A percentile compares a stretch with the other conserved stretches of the same genome.
Conservation (phyloP, 2,329 filamentous ascomycete species). For the Trichoderma citrinoviride region DNA sequence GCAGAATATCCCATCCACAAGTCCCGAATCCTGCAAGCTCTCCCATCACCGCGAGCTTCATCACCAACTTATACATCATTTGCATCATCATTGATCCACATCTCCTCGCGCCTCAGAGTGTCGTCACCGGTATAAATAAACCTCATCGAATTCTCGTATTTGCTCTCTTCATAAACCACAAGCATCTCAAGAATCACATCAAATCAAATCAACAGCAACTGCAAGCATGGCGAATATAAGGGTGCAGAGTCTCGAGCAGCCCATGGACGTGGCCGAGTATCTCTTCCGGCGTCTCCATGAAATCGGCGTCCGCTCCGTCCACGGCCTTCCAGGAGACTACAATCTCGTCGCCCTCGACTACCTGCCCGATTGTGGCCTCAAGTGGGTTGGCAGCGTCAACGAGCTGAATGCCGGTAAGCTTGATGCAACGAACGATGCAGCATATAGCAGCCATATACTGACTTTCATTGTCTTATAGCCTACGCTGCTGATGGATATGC, state of each 20-base stretch:
- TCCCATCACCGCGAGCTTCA: no score
- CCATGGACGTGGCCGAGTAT: conserved; percentile 63
- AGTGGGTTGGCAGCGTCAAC: conserved; percentile 68
- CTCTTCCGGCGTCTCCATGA: conserved; percentile 64
- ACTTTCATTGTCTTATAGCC: conserved; percentile 41
- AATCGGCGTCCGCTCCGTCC: conserved; percentile 62
- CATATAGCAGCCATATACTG: conserved; percentile 12
- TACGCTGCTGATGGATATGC: conserved; percentile 82
- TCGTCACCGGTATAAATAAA: not conserved
- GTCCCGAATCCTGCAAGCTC: no score
- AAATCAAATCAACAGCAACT: not conserved
- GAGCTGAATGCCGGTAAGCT: conserved; percentile 67
- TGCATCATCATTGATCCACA: no score
- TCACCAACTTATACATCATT: no score
- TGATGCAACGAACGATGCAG: not conserved
- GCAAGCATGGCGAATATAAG: conserved; percentile 36
- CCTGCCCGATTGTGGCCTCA: conserved; percentile 55
- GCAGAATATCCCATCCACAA: no score
- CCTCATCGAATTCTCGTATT: not conserved
- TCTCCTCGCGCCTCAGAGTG: no score
- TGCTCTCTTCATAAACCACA: not conserved
- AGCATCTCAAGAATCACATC: not conserved
- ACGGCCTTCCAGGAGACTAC: conserved; percentile 71
- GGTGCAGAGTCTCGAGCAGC: conserved; percentile 45
- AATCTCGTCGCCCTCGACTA: conserved; percentile 69